A percentile compares a stretch with the other conserved stretches of the same genome.
phyloP scores from a whole-genome alignment of 106 monocot genomes.

The Gastrodia elata region DNA sequence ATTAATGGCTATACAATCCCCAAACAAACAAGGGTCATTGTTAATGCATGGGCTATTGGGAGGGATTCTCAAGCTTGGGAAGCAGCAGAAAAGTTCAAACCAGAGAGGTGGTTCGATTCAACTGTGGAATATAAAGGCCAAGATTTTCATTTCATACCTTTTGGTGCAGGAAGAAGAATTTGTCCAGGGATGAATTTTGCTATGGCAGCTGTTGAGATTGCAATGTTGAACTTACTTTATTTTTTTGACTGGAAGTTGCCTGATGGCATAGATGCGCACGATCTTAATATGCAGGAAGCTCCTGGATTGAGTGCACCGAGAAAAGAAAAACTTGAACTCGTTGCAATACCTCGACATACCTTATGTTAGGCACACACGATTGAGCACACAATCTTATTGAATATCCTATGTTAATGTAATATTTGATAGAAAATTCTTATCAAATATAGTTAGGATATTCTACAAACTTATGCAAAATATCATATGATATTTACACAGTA shows the following conservation, averaged over 20 bases:
- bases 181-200: slow-evolving; percentile 25
- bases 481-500: no score
- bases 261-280: no score
- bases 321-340: background rate
- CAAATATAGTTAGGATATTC: no score
- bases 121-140: slow-evolving; percentile 4
- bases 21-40: slow-evolving; percentile 9
- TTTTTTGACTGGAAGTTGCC: slow-evolving; percentile 27
- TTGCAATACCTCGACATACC: background rate
- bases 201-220: slow-evolving; percentile 13
- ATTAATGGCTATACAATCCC: slow-evolving; percentile 9
- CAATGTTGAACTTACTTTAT: slow-evolving; percentile 12
- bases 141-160: no score
- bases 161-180: slow-evolving; percentile 14
- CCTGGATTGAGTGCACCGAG: background rate
- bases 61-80: slow-evolving; percentile 19
- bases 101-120: background rate
- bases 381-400: no score
- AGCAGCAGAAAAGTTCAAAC: slow-evolving; percentile 6
- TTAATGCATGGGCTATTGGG: slow-evolving; percentile 16
- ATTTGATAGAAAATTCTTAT: no score
- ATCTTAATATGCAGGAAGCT: background rate
- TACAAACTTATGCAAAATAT: no score
- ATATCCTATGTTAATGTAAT: no score
- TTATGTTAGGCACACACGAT: no score